Conservation (phyloP, 176 grass and related monocot genomes). For the Neostapfia colusana region DNA sequence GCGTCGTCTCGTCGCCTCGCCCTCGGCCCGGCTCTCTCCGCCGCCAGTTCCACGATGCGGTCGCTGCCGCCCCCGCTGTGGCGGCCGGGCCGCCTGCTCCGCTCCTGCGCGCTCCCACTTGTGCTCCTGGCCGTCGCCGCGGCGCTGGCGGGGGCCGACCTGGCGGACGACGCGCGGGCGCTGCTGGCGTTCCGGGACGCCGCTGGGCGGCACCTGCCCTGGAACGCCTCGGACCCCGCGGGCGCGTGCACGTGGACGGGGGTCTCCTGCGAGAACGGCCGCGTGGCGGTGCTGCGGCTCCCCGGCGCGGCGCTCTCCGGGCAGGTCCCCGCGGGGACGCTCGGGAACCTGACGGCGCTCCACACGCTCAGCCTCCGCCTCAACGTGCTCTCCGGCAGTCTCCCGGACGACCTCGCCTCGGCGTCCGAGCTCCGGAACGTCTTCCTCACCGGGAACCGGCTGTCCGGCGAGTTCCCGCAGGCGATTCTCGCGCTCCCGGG, state of each 20-base stretch:
- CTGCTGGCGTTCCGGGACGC: constrained; percentile 59
- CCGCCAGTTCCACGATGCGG: constrained; percentile 42
- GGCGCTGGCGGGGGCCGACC: constrained; percentile 17
- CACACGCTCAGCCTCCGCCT: constrained; percentile 59
- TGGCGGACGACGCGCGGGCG: constrained; percentile 46
- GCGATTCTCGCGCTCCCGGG: constrained; percentile 33
- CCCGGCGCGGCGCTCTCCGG: constrained; percentile 44
- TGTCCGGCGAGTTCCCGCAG: constrained; percentile 52
- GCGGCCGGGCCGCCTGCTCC: background rate
- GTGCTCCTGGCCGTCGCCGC: background rate
- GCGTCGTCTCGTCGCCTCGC: background rate
- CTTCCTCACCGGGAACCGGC: constrained; percentile 57
- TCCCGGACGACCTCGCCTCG: constrained; percentile 46
- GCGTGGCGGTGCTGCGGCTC: constrained; percentile 54
- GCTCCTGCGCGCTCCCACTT: background rate
- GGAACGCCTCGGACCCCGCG: constrained; percentile 33
- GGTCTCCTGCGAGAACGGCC: constrained; percentile 43
- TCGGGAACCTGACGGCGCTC: constrained; percentile 69
- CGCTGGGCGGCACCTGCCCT: constrained; percentile 44
- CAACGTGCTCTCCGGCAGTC: constrained; percentile 49
- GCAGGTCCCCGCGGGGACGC: constrained; percentile 30
- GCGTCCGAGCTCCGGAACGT: constrained; percentile 40
- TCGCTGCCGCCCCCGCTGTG: constrained; percentile 4
- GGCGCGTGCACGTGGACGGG: constrained; percentile 55
- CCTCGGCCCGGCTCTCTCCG: background rate